These are phyloP conservation scores for Passalora sequoiae DNA, from an alignment of 2,329 filamentous ascomycete genomes.

Conservation along the genomic window DNA sequence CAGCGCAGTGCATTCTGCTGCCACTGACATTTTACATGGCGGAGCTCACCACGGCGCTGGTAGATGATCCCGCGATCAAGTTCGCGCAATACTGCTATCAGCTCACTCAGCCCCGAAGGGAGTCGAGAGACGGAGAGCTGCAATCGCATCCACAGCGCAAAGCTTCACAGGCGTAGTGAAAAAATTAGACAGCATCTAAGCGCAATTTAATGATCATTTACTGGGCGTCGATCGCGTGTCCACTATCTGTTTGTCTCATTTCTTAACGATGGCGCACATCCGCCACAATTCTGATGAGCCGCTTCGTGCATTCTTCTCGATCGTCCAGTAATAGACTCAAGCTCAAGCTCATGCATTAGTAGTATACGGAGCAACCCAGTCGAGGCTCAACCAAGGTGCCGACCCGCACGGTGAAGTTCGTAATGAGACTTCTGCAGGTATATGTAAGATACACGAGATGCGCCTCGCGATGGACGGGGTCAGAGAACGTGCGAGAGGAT, in stretches of 20 bases:
- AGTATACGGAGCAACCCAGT: too few relatives aligned
- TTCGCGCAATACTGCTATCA: conserved; percentile 37
- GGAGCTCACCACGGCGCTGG: conserved; percentile 50
- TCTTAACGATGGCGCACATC: background rate
- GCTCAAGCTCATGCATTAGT: background rate
- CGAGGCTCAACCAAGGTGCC: background rate
- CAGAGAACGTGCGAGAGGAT: too few relatives aligned
- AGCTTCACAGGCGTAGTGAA: conserved; percentile 4
- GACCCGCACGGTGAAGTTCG: background rate
- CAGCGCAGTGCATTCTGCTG: conserved; percentile 56
- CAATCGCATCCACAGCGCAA: conserved; percentile 5
- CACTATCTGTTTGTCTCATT: background rate
- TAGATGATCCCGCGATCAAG: conserved; percentile 58
- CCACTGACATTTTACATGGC: conserved; percentile 57
- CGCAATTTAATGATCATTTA: too few relatives aligned
- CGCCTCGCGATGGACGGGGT: too few relatives aligned
- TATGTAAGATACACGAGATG: too few relatives aligned
- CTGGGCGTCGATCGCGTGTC: background rate
- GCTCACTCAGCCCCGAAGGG: conserved; percentile 7
- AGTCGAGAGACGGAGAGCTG: background rate
- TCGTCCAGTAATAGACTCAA: background rate
- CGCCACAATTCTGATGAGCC: background rate
- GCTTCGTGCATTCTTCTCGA: background rate
- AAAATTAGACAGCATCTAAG: background rate
- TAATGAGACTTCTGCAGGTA: background rate